Base-by-base conservation (phyloP, 2,329 filamentous ascomycete species). In the Aspergillus udagawae region DNA sequence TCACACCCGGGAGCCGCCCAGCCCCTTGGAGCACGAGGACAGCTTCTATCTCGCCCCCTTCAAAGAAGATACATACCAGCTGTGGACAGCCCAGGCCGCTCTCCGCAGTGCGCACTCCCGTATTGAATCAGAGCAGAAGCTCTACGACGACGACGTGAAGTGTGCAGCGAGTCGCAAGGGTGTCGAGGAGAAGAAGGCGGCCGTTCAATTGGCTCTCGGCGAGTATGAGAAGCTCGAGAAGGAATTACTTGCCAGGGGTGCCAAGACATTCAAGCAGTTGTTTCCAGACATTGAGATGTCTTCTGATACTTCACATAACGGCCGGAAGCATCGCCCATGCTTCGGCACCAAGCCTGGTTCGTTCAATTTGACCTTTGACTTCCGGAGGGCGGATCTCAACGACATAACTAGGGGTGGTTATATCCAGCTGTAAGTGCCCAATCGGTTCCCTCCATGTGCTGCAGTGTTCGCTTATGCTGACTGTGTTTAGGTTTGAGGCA, bases 251-350 rank as follows among this genome's bases (percentile, higher is more conserved):
- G 70, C 74, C 3, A 83, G 80, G 56, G 85, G 83, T 0, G 90
- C 82, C 2, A 91, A 91, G 71, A 82, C 82, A 0, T 92, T 90
- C 67, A 67, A 72, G 12, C 83, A 92, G 49, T 73, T 91, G 6
- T 73, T 88, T 69, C 87, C 88, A 0, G 75, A 84, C 1, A 42
- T 50, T 8, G 10, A 55, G 44, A n/a, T 50, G 3, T n/a, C 14
- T 21, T 3, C 28, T 48, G 21, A 57, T 21, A 45, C 23, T 3
- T 25, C 23, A 25, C 23, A 25, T 25, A 25, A 49, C 3, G 49
- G 21, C 27, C 9, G 20, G 12, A 27, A 28, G 9, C 9, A 47
- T 23, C 3, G 17, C 27, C 4, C 1, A 21, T 3, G 8, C 10
- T 20, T 6, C 6, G 32, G 8, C 29, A 25, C 41, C 25, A 55